A percentile compares a stretch with the other conserved stretches of the same genome.
Evolutionary conservation across 163 green algal genomes (phyloP).

Genomic region (Scenedesmus sp.): DNA sequence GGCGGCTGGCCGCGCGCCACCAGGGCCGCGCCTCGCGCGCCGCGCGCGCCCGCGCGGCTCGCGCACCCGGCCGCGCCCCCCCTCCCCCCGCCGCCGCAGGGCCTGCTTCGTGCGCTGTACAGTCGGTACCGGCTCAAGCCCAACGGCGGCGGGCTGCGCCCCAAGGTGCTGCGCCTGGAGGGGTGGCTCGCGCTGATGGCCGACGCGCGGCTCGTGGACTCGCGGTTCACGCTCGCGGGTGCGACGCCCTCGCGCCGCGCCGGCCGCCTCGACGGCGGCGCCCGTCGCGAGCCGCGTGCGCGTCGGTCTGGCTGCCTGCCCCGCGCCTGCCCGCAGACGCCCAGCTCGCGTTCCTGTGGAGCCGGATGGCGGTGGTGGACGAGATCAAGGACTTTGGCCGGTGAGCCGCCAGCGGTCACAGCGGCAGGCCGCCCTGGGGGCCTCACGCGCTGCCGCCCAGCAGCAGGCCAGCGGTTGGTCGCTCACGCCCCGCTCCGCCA

Average conservation of each 20-base stretch:
- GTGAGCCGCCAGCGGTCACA: not conserved
- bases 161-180: conserved; percentile 78
- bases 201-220: conserved; percentile 66
- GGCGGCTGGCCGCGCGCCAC: too few relatives aligned
- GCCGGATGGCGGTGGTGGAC: conserved; percentile 76
- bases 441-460: too few relatives aligned
- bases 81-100: not conserved
- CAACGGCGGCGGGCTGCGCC: conserved; percentile 67
- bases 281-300: too few relatives aligned
- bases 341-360: conserved; percentile 71
- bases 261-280: too few relatives aligned
- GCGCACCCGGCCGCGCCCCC: too few relatives aligned
- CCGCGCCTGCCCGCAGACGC: too few relatives aligned
- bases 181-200: conserved; percentile 74
- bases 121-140: conserved; percentile 74
- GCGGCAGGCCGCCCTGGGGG: not conserved
- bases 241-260: too few relatives aligned
- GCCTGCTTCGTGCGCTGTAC: conserved; percentile 70
- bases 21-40: too few relatives aligned
- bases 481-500: too few relatives aligned
- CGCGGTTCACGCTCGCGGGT: conserved; percentile 73
- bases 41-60: too few relatives aligned
- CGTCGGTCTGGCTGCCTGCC: too few relatives aligned
- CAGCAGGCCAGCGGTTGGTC: too few relatives aligned
- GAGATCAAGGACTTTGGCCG: conserved; percentile 78